These are phyloP conservation scores for Saitozyma podzolica DNA, from an alignment of 768 basidiomycete species.

Conservation along the genomic window DNA sequence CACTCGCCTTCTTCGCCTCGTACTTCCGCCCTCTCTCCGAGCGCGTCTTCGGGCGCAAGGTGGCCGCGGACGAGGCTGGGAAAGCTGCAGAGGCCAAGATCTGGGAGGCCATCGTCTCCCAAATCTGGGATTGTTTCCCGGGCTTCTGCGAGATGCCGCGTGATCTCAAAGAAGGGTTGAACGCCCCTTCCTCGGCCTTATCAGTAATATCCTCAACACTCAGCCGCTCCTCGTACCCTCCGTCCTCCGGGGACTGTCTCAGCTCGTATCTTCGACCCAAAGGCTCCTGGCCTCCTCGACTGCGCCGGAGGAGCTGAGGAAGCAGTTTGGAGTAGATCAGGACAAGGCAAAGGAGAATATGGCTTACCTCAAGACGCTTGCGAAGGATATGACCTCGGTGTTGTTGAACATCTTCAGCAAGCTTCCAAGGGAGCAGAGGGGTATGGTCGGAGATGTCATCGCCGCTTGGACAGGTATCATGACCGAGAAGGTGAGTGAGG, in stretches of 20 bases:
- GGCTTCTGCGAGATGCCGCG: slow-evolving; percentile 82
- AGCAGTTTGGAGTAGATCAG: slow-evolving; percentile 59
- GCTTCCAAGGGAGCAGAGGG: slow-evolving; percentile 69
- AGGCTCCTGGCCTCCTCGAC: slow-evolving; percentile 57
- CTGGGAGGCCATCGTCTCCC: slow-evolving; percentile 88
- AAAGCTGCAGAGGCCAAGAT: slow-evolving; percentile 79
- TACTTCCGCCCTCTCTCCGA: slow-evolving; percentile 95
- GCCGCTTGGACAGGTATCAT: slow-evolving; percentile 81
- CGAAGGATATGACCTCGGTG: slow-evolving; percentile 89
- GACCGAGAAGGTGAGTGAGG: slow-evolving; percentile 61
- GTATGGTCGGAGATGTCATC: slow-evolving; percentile 83
- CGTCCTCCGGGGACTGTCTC: slow-evolving; percentile 76
- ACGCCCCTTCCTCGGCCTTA: slow-evolving; percentile 77
- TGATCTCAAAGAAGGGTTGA: slow-evolving; percentile 76
- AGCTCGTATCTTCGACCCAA: slow-evolving; percentile 77
- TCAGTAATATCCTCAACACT: slow-evolving; percentile 88
- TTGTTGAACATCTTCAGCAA: slow-evolving; percentile 95
- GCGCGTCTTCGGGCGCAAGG: slow-evolving; percentile 83
- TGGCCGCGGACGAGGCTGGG: slow-evolving; percentile 68
- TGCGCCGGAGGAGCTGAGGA: slow-evolving; percentile 51
- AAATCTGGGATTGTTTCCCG: slow-evolving; percentile 87
- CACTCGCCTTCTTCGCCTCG: slow-evolving; percentile 77
- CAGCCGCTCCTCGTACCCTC: slow-evolving; percentile 80
- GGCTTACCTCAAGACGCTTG: slow-evolving; percentile 70
- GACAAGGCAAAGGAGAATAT: slow-evolving; percentile 69